Conservation (phyloP, 2,329 filamentous ascomycete species). For the Trichoderma lentiforme region DNA sequence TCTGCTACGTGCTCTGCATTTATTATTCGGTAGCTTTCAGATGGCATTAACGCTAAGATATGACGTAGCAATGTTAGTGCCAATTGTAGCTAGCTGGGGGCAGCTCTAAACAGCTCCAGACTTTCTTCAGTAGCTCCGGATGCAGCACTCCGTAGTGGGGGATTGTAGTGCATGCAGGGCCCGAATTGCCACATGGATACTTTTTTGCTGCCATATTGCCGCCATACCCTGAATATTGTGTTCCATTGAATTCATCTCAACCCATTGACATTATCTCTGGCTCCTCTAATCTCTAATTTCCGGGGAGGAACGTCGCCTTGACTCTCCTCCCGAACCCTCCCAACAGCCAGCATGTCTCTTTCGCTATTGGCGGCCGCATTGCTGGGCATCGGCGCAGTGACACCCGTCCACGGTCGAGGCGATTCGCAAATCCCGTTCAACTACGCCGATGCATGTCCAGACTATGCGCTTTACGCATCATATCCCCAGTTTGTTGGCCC, state of each 20-base stretch:
- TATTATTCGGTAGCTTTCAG: neutral
- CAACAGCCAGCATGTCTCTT: constrained; percentile 25
- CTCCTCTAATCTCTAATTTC: neutral
- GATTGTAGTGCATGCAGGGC: neutral
- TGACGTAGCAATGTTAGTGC: neutral
- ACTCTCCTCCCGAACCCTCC: neutral
- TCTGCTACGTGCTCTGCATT: neutral
- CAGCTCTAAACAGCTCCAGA: neutral
- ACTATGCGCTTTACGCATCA: constrained; percentile 40
- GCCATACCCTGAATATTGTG: neutral
- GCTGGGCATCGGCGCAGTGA: constrained; percentile 25
- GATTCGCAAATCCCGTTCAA: constrained; percentile 28
- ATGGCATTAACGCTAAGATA: neutral
- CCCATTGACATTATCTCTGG: neutral
- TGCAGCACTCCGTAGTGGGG: neutral
- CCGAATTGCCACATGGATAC: neutral
- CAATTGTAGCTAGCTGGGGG: neutral
- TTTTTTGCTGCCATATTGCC: neutral
- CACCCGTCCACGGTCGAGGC: constrained; percentile 21
- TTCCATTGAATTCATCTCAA: neutral
- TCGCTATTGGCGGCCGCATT: constrained; percentile 28
- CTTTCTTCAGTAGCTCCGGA: neutral
- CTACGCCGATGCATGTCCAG: constrained; percentile 35
- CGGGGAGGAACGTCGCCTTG: neutral
- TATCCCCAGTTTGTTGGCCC: constrained; percentile 36